These are phyloP conservation scores for Scheffersomyces amazonensis DNA, from an alignment of 805 yeast genomes.

Conservation along the genomic window DNA sequence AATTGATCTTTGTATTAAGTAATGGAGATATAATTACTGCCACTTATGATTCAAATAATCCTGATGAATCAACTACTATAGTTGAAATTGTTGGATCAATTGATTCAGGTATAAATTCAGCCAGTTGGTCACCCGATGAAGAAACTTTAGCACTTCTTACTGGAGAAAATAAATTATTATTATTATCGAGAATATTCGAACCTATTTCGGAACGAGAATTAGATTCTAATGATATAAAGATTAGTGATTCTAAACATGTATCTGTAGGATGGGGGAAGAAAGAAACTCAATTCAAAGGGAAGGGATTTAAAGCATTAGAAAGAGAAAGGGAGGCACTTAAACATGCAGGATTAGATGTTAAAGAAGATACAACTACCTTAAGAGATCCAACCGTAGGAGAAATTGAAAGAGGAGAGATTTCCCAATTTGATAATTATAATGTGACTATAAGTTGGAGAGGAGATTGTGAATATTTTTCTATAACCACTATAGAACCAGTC, in stretches of 20 bases:
- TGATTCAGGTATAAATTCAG: conserved; percentile 69
- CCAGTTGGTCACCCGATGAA: conserved; percentile 89
- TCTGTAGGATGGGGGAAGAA: conserved; percentile 98
- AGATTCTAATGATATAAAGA: conserved; percentile 56
- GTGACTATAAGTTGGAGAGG: conserved; percentile 87
- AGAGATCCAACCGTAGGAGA: conserved; percentile 87
- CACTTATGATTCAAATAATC: conserved; percentile 49
- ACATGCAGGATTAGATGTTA: conserved; percentile 67
- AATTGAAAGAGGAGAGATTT: conserved; percentile 65
- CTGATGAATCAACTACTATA: conserved; percentile 53
- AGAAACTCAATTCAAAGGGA: conserved; percentile 95
- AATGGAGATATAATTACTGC: conserved; percentile 78
- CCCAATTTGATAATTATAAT: conserved; percentile 49
- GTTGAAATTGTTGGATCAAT: conserved; percentile 81
- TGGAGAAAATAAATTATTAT: conserved; percentile 52
- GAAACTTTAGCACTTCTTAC: conserved; percentile 77
- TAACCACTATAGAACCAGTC: conserved; percentile 58
- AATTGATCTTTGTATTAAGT: conserved; percentile 61
- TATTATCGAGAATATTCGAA: conserved; percentile 76
- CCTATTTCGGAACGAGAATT: conserved; percentile 67
- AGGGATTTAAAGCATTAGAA: conserved; percentile 80
- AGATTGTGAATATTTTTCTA: conserved; percentile 80
- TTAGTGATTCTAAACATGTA: conserved; percentile 70
- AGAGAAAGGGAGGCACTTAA: conserved; percentile 55
- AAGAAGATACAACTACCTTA: conserved; percentile 52